Conservation (phyloP, 257 asterid species). For the Fraxinus americana region DNA sequence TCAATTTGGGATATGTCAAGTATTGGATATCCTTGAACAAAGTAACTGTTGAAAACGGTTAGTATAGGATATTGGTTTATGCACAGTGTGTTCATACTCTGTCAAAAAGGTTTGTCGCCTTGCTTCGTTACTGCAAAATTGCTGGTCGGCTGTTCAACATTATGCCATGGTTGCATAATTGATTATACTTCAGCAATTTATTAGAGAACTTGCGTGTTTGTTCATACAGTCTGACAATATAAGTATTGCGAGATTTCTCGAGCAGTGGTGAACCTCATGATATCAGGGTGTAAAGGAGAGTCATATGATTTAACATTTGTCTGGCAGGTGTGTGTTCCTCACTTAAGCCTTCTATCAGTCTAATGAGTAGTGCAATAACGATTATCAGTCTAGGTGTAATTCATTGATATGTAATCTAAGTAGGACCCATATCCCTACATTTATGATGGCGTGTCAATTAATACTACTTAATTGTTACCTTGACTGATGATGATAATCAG, state of each 20-base stretch:
- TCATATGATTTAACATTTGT: not conserved
- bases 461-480: no score
- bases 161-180: not conserved
- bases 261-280: not conserved
- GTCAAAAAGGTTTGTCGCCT: not conserved
- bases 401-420: no score
- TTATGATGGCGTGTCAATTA: no score
- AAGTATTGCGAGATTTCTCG: not conserved
- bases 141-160: not conserved
- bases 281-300: not conserved
- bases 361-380: no score
- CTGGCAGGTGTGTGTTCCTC: not conserved
- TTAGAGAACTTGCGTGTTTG: not conserved
- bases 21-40: not conserved
- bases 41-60: no score
- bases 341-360: not conserved
- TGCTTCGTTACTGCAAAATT: not conserved
- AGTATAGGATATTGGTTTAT: not conserved
- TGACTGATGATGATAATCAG: no score
- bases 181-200: not conserved
- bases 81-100: not conserved
- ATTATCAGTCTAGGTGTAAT: no score
- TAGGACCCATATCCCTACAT: no score
- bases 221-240: not conserved
- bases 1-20: not conserved